Base-by-base conservation (phyloP, 371 early-diverging fungal species). In the Mucor velutinosus region DNA sequence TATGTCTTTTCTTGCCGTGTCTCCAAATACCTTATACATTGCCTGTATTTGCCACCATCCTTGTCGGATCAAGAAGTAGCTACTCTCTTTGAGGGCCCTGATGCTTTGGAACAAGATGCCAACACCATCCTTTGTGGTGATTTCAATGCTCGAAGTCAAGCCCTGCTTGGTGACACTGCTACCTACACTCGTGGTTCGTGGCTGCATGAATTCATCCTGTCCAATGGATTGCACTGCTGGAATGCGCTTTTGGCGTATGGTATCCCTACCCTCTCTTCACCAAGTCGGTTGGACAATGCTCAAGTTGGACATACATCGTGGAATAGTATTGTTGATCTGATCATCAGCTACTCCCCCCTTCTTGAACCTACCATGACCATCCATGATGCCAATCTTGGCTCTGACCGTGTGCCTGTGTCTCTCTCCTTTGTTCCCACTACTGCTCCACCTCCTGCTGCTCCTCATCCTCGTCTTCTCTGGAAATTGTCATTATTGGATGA, bases 1-100 rank as follows among this genome's bases (percentile, higher is more conserved):
- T 65, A 59, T 30, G 47, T 58, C 19, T 56, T 65, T 15, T 58
- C 66, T 2, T 58, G 58, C 8, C 66, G 59, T 23, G 23, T 65
- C 10, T 33, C 41, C 8, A 23, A 35, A 3, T n/a, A 41, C 1
- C 53, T 66, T 7, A 60, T 60, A 11, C 66, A 66, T 29, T 66
- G 66, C 25, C 3, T 59, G 6, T 66, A 66, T 51, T 12, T 60
- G 7, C 66, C 66, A 4, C 60, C 66, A 1, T 49, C 66, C 1
- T 7, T 65, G 10, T 7, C 58, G 3, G 17, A 27, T 37, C 45
- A 39, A 3, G 45, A 56, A 11, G 23, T 27, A 4, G 14, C 58
- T 11, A 43, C 15, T 2, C n/a, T 69, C 2, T 45, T 69, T 11
- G 29, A 37, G 5, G 17, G 30, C 30, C 30, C 30, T 30, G 30